These are phyloP conservation scores for Apiotrichum akiyoshidainum DNA, from an alignment of 1,284 basidiomycete species.

Conservation along the genomic window DNA sequence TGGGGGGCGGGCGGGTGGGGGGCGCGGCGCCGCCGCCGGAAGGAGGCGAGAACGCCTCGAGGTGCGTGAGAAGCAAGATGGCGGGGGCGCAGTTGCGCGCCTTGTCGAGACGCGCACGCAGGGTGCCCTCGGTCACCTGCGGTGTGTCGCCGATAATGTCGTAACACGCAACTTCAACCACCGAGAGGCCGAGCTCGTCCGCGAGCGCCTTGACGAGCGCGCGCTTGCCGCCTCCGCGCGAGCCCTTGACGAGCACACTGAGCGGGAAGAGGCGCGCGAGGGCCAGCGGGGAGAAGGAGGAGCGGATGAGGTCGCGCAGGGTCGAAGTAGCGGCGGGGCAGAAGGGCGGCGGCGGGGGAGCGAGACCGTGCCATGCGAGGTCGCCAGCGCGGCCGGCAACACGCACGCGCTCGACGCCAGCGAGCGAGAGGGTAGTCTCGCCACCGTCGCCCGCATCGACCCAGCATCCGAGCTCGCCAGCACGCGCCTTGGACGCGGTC, in stretches of 20 bases:
- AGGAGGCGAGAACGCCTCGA: constrained; percentile 76
- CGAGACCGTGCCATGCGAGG: constrained; percentile 28
- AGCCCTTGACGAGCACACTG: constrained; percentile 55
- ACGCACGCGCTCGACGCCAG: constrained; percentile 54
- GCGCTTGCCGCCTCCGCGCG: constrained; percentile 55
- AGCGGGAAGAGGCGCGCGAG: constrained; percentile 29
- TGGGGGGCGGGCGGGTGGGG: constrained; percentile 25
- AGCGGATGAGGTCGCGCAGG: constrained; percentile 35
- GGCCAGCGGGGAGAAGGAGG: constrained; percentile 25
- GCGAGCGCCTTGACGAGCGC: constrained; percentile 42
- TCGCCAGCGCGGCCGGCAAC: constrained; percentile 28
- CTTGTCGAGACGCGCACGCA: constrained; percentile 74
- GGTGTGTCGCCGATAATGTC: constrained; percentile 78
- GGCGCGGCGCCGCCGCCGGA: constrained; percentile 59
- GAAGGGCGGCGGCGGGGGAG: constrained; percentile 28
- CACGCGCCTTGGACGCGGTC: constrained; percentile 43
- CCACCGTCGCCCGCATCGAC: constrained; percentile 67
- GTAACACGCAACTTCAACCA: constrained; percentile 82
- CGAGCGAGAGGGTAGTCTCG: constrained; percentile 53
- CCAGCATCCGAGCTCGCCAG: constrained; percentile 79
- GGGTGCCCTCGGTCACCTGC: constrained; percentile 69
- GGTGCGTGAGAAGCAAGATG: constrained; percentile 73
- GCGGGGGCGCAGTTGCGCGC: constrained; percentile 80
- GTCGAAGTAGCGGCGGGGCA: constrained; percentile 16
- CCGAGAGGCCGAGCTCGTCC: constrained; percentile 57